These are phyloP conservation scores for Candida nonsorbophila DNA, from an alignment of 805 yeast species.

Conservation along the genomic window DNA sequence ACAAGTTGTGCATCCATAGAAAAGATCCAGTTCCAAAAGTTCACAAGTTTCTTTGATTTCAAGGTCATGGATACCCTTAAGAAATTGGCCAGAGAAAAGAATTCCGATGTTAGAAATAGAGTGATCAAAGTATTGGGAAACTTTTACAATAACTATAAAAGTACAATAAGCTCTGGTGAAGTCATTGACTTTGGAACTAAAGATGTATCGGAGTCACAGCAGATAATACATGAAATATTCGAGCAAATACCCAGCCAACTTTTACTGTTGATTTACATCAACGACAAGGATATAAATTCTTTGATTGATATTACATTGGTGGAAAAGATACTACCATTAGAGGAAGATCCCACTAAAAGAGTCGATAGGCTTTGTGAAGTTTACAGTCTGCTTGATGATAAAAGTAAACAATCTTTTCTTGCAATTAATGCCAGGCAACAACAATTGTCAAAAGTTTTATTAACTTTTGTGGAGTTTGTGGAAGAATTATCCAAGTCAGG, in stretches of 20 bases:
- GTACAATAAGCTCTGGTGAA: conserved; percentile 7
- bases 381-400: conserved; percentile 45
- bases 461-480: conserved; percentile 43
- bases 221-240: conserved; percentile 25
- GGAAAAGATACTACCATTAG: conserved; percentile 58
- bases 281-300: conserved; percentile 61
- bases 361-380: conserved; percentile 50
- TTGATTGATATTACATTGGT: conserved; percentile 57
- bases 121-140: conserved; percentile 52
- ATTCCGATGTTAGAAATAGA: conserved; percentile 55
- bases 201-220: conserved; percentile 16
- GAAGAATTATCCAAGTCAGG: conserved; percentile 30
- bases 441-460: conserved; percentile 49
- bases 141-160: conserved; percentile 46
- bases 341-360: conserved; percentile 39
- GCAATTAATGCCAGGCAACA: conserved; percentile 70
- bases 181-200: conserved; percentile 26
- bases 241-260: conserved; percentile 60
- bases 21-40: conserved; percentile 38
- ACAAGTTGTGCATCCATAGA: conserved; percentile 51
- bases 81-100: conserved; percentile 68
- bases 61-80: conserved; percentile 49
- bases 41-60: conserved; percentile 46
- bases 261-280: conserved; percentile 65
- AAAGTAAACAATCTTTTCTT: conserved; percentile 56